Percentiles rank a stretch among this genome's conserved stretches.
phyloP scores from a whole-genome alignment of 2,329 filamentous ascomycete genomes.

The Aspergillus brasiliensis region DNA sequence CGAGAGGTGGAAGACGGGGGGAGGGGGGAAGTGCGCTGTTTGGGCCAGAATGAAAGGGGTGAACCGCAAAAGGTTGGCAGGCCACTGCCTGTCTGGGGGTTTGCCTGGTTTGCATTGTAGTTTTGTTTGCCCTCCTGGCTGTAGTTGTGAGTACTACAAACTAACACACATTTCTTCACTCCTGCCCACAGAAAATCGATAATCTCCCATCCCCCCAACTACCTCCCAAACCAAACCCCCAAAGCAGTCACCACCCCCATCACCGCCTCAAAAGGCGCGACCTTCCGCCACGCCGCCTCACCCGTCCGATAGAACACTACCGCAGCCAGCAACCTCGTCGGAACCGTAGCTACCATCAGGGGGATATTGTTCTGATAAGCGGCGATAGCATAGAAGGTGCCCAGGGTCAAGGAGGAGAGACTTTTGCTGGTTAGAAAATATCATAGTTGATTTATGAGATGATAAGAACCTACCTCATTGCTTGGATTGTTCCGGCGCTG shows the following conservation, averaged over 20 bases:
- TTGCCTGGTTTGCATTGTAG: too few relatives aligned
- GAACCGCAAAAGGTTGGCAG: too few relatives aligned
- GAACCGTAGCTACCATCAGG: not conserved
- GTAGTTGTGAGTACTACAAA: too few relatives aligned
- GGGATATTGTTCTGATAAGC: conserved; percentile 5
- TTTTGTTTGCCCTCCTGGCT: too few relatives aligned
- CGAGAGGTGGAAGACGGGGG: too few relatives aligned
- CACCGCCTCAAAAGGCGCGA: not conserved
- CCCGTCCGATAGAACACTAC: not conserved
- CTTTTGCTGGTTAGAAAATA: not conserved
- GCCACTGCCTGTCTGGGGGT: too few relatives aligned
- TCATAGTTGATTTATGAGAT: too few relatives aligned
- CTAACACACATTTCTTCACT: too few relatives aligned
- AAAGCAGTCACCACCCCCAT: not conserved
- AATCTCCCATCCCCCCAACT: not conserved
- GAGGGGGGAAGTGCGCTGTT: too few relatives aligned
- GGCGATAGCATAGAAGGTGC: not conserved
- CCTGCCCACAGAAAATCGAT: too few relatives aligned
- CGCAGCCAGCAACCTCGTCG: not conserved
- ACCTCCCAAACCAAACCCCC: not conserved
- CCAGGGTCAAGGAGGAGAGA: not conserved
- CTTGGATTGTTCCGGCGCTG: not conserved
- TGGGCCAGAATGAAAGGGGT: too few relatives aligned
- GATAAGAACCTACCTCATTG: not conserved
- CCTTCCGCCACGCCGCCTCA: not conserved